Evolutionary conservation across 2,329 filamentous ascomycete species (phyloP).

Genomic region (Aspergillus carbonarius): DNA sequence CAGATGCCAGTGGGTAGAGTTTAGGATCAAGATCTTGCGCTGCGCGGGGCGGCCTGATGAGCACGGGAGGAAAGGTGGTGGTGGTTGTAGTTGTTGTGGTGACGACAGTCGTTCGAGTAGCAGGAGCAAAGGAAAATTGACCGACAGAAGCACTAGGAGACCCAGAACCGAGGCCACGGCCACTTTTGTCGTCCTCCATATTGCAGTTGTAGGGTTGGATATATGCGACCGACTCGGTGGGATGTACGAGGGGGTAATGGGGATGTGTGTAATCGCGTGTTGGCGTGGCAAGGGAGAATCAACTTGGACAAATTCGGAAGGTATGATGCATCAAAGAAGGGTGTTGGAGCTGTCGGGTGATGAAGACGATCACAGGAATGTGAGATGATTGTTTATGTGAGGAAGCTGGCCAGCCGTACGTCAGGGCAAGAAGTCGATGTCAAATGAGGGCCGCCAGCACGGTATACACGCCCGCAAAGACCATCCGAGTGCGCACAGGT

Average conservation of each 20-base stretch:
- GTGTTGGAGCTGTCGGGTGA: neutral
- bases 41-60: constrained; percentile 70
- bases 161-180: constrained; percentile 20
- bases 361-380: constrained; percentile 7
- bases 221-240: neutral
- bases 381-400: constrained; percentile 10
- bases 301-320: constrained; percentile 8
- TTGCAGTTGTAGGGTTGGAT: constrained; percentile 16
- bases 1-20: constrained; percentile 81
- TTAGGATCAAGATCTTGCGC: constrained; percentile 76
- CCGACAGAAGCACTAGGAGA: constrained; percentile 49
- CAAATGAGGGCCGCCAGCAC: constrained; percentile 24
- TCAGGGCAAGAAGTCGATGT: constrained; percentile 15
- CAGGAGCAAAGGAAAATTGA: constrained; percentile 62
- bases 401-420: constrained; percentile 8
- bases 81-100: constrained; percentile 91
- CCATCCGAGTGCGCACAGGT: constrained; percentile 23
- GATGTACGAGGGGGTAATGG: constrained; percentile 9
- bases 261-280: constrained; percentile 19
- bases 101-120: constrained; percentile 66
- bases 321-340: neutral
- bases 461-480: constrained; percentile 19
- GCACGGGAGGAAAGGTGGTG: constrained; percentile 76
- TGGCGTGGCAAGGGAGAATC: constrained; percentile 12
- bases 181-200: constrained; percentile 30